A percentile compares a stretch with the other conserved stretches of the same genome.
Conservation (phyloP, 164 flowering plant species). For the Tinospora cordifolia region DNA sequence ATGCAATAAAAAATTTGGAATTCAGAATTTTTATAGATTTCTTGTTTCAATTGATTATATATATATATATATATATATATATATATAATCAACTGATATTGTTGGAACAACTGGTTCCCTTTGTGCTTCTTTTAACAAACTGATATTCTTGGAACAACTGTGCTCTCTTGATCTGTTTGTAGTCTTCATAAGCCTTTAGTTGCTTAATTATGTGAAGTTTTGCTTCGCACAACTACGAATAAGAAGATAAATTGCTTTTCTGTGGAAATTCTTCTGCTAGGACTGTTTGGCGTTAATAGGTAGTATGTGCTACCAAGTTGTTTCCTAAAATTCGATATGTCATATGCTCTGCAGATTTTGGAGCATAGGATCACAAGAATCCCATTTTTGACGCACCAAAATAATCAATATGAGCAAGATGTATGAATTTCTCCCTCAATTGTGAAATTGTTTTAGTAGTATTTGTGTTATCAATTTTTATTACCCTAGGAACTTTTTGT, state of each 20-base stretch:
- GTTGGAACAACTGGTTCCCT: no score
- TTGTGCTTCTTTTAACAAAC: no score
- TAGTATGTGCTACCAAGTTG: neutral
- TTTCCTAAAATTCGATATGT: neutral
- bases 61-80: no score
- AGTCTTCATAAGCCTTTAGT: no score
- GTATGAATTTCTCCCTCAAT: conserved; percentile 30
- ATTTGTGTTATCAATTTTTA: neutral
- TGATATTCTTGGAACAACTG: no score
- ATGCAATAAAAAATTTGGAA: no score
- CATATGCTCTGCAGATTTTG: conserved; percentile 45
- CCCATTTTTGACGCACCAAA: conserved; percentile 57
- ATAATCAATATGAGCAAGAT: conserved; percentile 68
- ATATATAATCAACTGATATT: no score
- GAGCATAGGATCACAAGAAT: conserved; percentile 44
- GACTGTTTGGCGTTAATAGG: conserved; percentile 1
- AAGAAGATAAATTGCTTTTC: neutral
- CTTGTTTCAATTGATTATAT: no score
- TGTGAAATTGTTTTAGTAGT: conserved; percentile 3
- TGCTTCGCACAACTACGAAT: no score
- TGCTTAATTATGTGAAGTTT: no score
- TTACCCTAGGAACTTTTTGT: conserved; percentile 7
- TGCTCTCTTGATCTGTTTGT: no score
- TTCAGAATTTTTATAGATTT: no score
- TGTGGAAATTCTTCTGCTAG: neutral